A percentile compares a stretch with the other conserved stretches of the same genome.
These are phyloP conservation scores for Aspergillus sclerotioniger DNA, from an alignment of 495 filamentous ascomycete genomes.

Conservation along the genomic window DNA sequence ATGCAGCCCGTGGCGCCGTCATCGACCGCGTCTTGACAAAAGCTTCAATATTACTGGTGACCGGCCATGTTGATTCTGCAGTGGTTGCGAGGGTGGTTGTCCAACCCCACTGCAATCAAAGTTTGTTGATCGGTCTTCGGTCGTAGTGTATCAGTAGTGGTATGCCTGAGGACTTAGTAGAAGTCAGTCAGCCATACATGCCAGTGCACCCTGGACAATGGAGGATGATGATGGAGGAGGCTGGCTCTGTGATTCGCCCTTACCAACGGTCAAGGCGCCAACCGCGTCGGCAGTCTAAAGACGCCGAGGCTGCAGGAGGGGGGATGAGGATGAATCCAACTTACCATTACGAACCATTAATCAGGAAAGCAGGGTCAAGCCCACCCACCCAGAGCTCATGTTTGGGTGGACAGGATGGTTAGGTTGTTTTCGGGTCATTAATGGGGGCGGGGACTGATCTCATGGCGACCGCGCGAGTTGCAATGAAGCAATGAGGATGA, in stretches of 20 bases:
- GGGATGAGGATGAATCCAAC: not conserved
- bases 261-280: slow-evolving; percentile 9
- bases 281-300: slow-evolving; percentile 11
- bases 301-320: slow-evolving; percentile 12
- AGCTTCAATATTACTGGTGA: slow-evolving; percentile 6
- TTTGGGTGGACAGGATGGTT: not conserved
- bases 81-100: not conserved
- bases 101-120: slow-evolving; percentile 18
- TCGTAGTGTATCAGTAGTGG: not conserved
- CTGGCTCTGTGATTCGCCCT: slow-evolving; percentile 10
- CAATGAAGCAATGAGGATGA: not conserved
- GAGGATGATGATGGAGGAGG: not conserved
- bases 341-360: not conserved
- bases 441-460: not conserved
- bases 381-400: not conserved
- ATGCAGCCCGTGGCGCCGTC: slow-evolving; percentile 21
- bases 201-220: not conserved
- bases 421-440: not conserved
- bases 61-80: not conserved
- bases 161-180: not conserved
- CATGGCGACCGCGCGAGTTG: not conserved
- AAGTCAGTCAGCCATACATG: not conserved
- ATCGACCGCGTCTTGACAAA: slow-evolving; percentile 17
- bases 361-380: not conserved
- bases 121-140: slow-evolving; percentile 6